Conservation (phyloP, 2,329 filamentous ascomycete species). For the Didymella arachidicola region DNA sequence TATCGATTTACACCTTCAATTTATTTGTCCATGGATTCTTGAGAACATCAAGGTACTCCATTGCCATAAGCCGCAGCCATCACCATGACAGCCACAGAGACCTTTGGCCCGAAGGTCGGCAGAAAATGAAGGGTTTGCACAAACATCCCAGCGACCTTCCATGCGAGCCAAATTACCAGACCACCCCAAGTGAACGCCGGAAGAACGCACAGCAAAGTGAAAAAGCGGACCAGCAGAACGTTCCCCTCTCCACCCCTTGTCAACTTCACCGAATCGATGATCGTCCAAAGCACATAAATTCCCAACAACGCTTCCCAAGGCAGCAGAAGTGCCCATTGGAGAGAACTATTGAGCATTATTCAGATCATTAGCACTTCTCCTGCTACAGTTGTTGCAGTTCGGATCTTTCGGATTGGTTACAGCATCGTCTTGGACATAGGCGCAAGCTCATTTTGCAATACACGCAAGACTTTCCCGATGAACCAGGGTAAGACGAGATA, state of each 20-base stretch:
- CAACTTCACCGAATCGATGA: background rate
- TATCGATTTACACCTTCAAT: too few species aligned
- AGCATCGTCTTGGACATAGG: background rate
- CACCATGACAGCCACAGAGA: background rate
- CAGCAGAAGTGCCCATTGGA: background rate
- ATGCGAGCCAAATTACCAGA: background rate
- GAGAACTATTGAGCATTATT: background rate
- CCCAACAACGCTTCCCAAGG: background rate
- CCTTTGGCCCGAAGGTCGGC: background rate
- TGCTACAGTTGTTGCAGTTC: background rate
- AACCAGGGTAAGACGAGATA: background rate
- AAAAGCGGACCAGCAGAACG: background rate
- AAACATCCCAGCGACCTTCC: background rate
- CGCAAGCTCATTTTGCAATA: background rate
- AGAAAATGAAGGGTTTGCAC: background rate
- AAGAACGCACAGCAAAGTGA: background rate
- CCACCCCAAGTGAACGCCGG: background rate
- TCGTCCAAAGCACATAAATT: background rate
- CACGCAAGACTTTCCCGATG: background rate
- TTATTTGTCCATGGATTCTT: background rate
- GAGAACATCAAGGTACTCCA: background rate
- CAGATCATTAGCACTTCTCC: background rate
- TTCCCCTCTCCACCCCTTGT: background rate
- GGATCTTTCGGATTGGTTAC: background rate
- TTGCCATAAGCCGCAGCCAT: background rate